Evolutionary conservation across 208 protist genomes (phyloP), one percentile per base, ranked within the genome.

Genomic region (Angomonas deanei): DNA sequence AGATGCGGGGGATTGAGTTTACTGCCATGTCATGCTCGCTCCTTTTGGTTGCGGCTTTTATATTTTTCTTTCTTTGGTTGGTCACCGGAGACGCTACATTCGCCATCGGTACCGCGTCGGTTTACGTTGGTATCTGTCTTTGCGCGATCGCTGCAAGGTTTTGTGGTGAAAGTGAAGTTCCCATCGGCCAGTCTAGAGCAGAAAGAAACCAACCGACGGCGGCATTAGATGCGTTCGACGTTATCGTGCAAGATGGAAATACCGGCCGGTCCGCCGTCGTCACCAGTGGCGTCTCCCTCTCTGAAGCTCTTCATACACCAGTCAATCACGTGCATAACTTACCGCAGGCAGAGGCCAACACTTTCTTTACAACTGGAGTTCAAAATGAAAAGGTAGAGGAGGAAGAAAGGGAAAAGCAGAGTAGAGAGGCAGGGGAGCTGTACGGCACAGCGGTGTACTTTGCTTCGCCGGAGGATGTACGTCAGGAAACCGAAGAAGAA

Each of bases 211-310:
- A n/a, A 19, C 5, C 15, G 17, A 4, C 17, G 19, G 19, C 15
- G 42, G 15, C 3, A 23, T 8, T 10, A 8, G 42, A n/a, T 10
- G 42, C 15, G 8, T 10, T 8, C 4, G 42, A 5, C 17, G 42
- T 50, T 3, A 50, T 19, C 8, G 42, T 50, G 19, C 42, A 23
- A 23, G 19, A 50, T 50, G 42, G 23, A 19, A 4, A 23, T 3
- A 50, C 42, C 19, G 42, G 42, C 13, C 17, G 23, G 42, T 10
- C 42, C 8, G 17, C 13, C 42, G 13, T 26, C 42, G 42, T 50
- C 42, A 50, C 42, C 17, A 50, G 36, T 19, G 47, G 49, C 54
- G 48, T 70, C 21, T 26, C 28, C 46, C 50, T 47, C 57, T 34
- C 42, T 23, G 19, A 50, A 8, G 23, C 13, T 19, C 42, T 19